Base-by-base conservation (phyloP, 73 alveolate species). In the Diophrys sp. region DNA sequence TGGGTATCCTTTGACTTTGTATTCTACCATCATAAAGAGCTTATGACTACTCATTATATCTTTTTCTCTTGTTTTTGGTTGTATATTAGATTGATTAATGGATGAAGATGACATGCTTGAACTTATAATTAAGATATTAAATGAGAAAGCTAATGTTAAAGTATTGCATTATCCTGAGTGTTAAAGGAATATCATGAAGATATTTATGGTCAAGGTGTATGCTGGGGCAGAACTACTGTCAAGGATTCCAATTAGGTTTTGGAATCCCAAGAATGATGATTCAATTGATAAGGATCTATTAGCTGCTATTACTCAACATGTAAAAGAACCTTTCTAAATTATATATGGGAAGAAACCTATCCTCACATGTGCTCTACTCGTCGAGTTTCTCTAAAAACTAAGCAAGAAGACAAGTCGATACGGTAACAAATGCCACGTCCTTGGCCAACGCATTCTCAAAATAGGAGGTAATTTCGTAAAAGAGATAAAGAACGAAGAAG, bases 291-390 rank as follows among this genome's bases (percentile, higher is more conserved):
- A 55, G 57, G 87, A 68, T 14, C 30, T 78, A n/a, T 29, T 78
- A 1, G 31, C 23, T 31, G 87, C 80, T 66, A 14, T 78, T 68
- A 53, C 66, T 11, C 2, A 66, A 29, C 87, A 78, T 33, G 24
- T 78, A 30, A 78, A 78, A 78, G 87, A 78, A 31, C 87, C 87
- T 67, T n/a, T 53, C 33, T 62, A 78, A 23, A 78, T 78, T n/a
- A 78, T 78, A 1, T 78, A 78, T 29, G 23, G 70, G 29, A n/a
- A 28, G 54, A 78, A 78, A 44, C 87, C 87, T 1, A 25, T 78
- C 29, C 62, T 78, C 1, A 69, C 73, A 1, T 27, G 68, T 31
- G 87, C 69, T 18, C 55, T 78, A n/a, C 54, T 78, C 53, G 74
- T 53, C 23, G 87, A 78, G 56, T 78, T 78, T 33, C 78, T 78